Conservation (phyloP, 2,329 filamentous ascomycete species). For the Teratosphaeria epicoccoides region DNA sequence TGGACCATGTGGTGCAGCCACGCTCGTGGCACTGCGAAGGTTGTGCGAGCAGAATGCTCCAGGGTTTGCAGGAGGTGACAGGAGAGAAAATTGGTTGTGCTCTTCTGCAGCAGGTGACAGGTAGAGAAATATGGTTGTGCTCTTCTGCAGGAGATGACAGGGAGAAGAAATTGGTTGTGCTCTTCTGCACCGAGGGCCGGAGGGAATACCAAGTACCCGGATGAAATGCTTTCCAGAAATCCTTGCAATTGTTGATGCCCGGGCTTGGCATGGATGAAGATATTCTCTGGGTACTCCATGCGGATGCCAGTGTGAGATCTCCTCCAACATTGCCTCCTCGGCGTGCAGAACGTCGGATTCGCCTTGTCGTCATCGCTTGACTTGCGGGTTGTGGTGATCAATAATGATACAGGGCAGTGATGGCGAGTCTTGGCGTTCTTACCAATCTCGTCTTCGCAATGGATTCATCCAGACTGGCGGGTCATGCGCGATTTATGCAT, state of each 20-base stretch:
- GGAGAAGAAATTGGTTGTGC: slow-evolving; percentile 46
- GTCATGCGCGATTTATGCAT: neutral
- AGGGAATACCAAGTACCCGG: slow-evolving; percentile 40
- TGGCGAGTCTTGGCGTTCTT: no score
- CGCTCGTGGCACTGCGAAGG: slow-evolving; percentile 46
- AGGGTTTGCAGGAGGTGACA: slow-evolving; percentile 24
- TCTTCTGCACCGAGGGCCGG: slow-evolving; percentile 56
- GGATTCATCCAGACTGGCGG: neutral
- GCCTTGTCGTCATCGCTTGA: no score
- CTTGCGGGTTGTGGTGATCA: no score
- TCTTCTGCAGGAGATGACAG: slow-evolving; percentile 26
- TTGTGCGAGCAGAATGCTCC: slow-evolving; percentile 29
- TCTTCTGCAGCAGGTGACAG: slow-evolving; percentile 56
- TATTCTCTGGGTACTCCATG: no score
- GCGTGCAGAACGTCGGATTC: no score
- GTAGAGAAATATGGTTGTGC: no score
- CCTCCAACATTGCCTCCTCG: no score
- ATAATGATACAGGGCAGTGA: no score
- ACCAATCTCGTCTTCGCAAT: no score
- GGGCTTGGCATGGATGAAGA: no score
- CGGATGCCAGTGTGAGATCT: neutral
- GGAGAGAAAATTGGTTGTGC: slow-evolving; percentile 45
- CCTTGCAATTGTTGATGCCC: no score
- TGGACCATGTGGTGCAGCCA: slow-evolving; percentile 55
- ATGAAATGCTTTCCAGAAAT: neutral